These are phyloP conservation scores for Hypoxylon lenormandii DNA, from an alignment of 495 filamentous ascomycete genomes.

Conservation along the genomic window DNA sequence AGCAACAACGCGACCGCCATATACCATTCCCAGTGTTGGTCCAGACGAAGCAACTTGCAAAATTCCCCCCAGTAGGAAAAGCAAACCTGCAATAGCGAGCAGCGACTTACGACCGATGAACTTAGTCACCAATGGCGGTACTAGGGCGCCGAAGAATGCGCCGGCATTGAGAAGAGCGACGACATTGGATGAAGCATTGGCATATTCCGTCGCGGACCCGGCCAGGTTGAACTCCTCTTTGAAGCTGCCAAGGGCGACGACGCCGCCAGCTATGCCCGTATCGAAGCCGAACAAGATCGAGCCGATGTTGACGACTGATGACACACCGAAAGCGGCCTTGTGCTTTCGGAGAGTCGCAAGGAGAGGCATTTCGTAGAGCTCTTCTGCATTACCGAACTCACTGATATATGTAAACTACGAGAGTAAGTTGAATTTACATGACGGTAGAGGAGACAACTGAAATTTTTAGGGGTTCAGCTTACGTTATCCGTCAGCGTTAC, in stretches of 20 bases:
- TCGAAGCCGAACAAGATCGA: slow-evolving; percentile 34
- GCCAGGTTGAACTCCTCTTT: slow-evolving; percentile 24
- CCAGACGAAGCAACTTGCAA: slow-evolving; percentile 23
- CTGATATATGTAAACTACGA: no score
- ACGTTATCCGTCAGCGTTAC: no score
- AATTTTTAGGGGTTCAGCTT: no score
- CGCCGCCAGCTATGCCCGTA: slow-evolving; percentile 28
- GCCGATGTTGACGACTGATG: slow-evolving; percentile 19
- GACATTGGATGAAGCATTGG: slow-evolving; percentile 15
- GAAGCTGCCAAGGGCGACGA: slow-evolving; percentile 28
- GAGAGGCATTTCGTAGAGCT: not conserved
- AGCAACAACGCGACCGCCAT: slow-evolving; percentile 57
- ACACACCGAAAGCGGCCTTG: slow-evolving; percentile 13
- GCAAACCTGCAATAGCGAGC: slow-evolving; percentile 11
- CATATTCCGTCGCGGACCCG: slow-evolving; percentile 6
- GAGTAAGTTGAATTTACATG: no score
- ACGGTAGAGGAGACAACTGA: no score
- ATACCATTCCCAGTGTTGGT: slow-evolving; percentile 32
- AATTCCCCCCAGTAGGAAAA: slow-evolving; percentile 28
- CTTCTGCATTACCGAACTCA: no score
- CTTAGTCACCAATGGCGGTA: slow-evolving; percentile 8
- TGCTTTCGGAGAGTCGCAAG: slow-evolving; percentile 17
- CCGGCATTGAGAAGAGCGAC: slow-evolving; percentile 10
- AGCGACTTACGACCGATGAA: slow-evolving; percentile 24
- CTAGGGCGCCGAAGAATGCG: slow-evolving; percentile 14